A percentile compares a stretch with the other conserved stretches of the same genome.
Evolutionary conservation across 2,329 filamentous ascomycete species (phyloP).

Genomic region (Cryoendolithus antarcticus): DNA sequence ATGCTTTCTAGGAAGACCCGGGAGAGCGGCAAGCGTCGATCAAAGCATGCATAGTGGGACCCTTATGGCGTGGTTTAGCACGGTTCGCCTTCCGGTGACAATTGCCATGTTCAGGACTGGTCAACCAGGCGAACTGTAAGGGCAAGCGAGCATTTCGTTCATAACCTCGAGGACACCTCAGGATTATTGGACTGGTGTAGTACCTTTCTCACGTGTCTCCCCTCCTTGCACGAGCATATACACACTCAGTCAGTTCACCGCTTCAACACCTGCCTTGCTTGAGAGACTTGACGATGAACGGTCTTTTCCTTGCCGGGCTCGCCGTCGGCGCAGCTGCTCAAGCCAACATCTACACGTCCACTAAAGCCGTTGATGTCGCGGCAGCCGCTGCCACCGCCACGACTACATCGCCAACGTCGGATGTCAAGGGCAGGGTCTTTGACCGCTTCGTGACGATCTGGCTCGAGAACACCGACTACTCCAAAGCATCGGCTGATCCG

Average conservation of each 20-base stretch:
- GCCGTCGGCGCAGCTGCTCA: slow-evolving; percentile 13
- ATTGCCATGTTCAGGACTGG: too few relatives aligned
- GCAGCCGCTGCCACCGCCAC: slow-evolving; percentile 41
- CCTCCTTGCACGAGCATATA: too few relatives aligned
- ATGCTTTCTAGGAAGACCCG: neutral
- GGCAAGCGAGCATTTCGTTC: too few relatives aligned
- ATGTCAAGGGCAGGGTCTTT: slow-evolving; percentile 58
- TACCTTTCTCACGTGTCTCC: too few relatives aligned
- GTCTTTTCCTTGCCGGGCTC: slow-evolving; percentile 14
- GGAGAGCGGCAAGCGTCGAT: slow-evolving; percentile 35
- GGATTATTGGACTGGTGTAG: too few relatives aligned
- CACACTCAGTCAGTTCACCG: too few relatives aligned
- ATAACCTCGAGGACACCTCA: too few relatives aligned
- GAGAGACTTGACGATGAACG: slow-evolving; percentile 2
- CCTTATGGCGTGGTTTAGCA: too few relatives aligned
- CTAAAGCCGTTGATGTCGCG: slow-evolving; percentile 36
- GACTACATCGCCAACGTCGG: slow-evolving; percentile 46
- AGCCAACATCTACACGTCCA: slow-evolving; percentile 30
- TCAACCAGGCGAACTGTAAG: too few relatives aligned
- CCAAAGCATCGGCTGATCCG: slow-evolving; percentile 46
- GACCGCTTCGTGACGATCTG: slow-evolving; percentile 59
- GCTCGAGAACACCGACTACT: slow-evolving; percentile 60
- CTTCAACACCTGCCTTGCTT: neutral
- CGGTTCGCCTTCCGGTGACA: too few relatives aligned
- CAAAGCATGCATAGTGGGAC: too few relatives aligned